phyloP scores from a whole-genome alignment of 257 asterid genomes.

The Avicennia marina region DNA sequence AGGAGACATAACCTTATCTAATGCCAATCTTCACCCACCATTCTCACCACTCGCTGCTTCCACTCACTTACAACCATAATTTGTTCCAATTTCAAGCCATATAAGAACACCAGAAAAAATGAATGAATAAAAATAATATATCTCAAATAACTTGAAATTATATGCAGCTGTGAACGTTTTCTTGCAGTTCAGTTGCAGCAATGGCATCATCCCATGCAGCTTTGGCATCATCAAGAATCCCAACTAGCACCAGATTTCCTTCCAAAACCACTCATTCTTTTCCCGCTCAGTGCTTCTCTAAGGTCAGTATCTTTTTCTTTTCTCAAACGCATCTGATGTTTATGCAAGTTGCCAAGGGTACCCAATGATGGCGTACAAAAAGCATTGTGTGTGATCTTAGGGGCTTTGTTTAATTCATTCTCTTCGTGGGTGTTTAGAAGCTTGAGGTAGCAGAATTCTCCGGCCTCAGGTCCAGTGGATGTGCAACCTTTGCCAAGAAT shows the following conservation, averaged over 20 bases:
- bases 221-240: constrained; percentile 84
- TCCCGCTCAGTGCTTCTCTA: constrained; percentile 64
- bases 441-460: constrained; percentile 52
- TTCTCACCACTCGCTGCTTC: constrained; percentile 49
- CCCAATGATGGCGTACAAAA: neutral
- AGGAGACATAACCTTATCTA: constrained; percentile 49
- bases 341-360: neutral
- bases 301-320: constrained; percentile 31
- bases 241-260: constrained; percentile 51
- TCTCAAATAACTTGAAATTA: constrained; percentile 19
- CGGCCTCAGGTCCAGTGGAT: constrained; percentile 49
- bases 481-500: constrained; percentile 32
- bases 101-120: neutral
- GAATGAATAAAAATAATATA: neutral
- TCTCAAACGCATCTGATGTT: neutral
- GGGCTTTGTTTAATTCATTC: neutral
- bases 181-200: constrained; percentile 38
- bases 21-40: constrained; percentile 34
- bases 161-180: constrained; percentile 8
- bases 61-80: constrained; percentile 44
- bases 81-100: constrained; percentile 7
- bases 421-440: constrained; percentile 29
- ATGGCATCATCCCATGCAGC: constrained; percentile 90
- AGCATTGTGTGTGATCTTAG: neutral
- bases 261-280: constrained; percentile 44